These are phyloP conservation scores for Aciculoconidium aculeatum DNA, from an alignment of 805 yeast genomes.

Conservation along the genomic window DNA sequence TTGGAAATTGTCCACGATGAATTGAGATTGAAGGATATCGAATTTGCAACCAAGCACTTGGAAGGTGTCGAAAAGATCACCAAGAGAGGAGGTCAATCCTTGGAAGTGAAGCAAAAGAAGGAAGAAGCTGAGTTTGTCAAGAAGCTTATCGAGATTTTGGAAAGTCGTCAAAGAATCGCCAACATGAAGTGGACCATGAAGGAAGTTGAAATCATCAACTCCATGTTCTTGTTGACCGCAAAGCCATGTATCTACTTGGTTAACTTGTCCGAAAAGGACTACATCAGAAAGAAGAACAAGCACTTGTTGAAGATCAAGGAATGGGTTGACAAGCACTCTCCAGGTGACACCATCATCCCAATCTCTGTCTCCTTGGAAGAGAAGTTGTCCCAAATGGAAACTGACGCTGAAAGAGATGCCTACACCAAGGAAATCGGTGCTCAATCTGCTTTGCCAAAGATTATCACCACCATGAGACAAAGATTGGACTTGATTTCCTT, in stretches of 20 bases:
- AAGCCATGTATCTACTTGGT: constrained; percentile 92
- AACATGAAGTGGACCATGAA: constrained; percentile 83
- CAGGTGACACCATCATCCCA: constrained; percentile 85
- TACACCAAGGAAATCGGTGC: constrained; percentile 73
- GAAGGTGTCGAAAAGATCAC: constrained; percentile 75
- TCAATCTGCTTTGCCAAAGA: constrained; percentile 76
- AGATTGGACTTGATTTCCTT: constrained; percentile 83
- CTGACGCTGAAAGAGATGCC: constrained; percentile 73
- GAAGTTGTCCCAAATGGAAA: constrained; percentile 79
- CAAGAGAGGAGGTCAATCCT: constrained; percentile 81
- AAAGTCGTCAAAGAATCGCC: constrained; percentile 83
- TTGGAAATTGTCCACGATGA: constrained; percentile 87
- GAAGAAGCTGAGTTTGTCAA: constrained; percentile 75
- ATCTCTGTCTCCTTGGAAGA: constrained; percentile 90
- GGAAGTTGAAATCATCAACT: constrained; percentile 87
- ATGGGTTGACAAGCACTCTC: constrained; percentile 86
- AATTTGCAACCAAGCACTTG: constrained; percentile 78
- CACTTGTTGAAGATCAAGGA: constrained; percentile 72
- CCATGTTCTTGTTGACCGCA: constrained; percentile 84
- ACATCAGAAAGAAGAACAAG: constrained; percentile 83
- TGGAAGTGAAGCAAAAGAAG: constrained; percentile 84
- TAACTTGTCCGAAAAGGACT: constrained; percentile 86
- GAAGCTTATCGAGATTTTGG: constrained; percentile 67
- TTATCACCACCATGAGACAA: constrained; percentile 81
- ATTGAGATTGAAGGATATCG: constrained; percentile 93